A percentile compares a stretch with the other conserved stretches of the same genome.
Conservation (phyloP, 2,329 filamentous ascomycete genomes). For the Trichoderma semiorbis region DNA sequence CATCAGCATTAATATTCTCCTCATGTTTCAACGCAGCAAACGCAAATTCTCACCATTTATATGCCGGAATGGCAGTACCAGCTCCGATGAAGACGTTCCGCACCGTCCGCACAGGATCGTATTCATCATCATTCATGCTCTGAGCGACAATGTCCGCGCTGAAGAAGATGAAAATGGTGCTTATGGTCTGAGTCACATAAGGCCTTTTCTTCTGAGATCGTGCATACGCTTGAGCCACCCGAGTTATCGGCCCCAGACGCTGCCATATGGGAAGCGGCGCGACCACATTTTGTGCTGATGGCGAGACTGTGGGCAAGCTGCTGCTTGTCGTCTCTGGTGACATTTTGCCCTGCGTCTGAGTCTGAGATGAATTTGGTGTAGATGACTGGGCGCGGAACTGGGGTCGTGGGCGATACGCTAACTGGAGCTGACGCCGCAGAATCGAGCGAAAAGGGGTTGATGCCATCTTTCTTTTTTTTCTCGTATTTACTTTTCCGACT, state of each 20-base stretch:
- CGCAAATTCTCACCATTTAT: slow-evolving; percentile 67
- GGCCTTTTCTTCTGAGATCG: slow-evolving; percentile 69
- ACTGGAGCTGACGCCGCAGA: slow-evolving; percentile 13
- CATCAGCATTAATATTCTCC: neutral
- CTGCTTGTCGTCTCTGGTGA: neutral
- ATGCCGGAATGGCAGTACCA: slow-evolving; percentile 70
- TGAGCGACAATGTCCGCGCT: slow-evolving; percentile 77
- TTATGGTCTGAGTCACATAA: slow-evolving; percentile 74
- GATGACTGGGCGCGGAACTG: slow-evolving; percentile 12
- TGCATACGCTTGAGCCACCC: slow-evolving; percentile 58
- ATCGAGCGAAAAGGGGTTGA: slow-evolving; percentile 6
- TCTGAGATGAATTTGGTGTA: slow-evolving; percentile 1
- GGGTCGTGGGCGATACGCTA: neutral
- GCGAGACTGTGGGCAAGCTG: neutral
- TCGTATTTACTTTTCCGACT: neutral
- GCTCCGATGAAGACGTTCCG: slow-evolving; percentile 73
- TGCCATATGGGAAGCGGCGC: slow-evolving; percentile 44
- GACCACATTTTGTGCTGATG: neutral
- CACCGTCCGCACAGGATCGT: slow-evolving; percentile 66
- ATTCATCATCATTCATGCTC: slow-evolving; percentile 58
- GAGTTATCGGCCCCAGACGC: slow-evolving; percentile 55
- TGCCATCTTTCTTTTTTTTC: neutral
- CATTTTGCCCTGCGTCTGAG: neutral
- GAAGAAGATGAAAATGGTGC: slow-evolving; percentile 73
- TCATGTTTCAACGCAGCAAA: neutral